These are phyloP conservation scores for Salix viminalis DNA, from an alignment of 345 rosid species.

Conservation along the genomic window DNA sequence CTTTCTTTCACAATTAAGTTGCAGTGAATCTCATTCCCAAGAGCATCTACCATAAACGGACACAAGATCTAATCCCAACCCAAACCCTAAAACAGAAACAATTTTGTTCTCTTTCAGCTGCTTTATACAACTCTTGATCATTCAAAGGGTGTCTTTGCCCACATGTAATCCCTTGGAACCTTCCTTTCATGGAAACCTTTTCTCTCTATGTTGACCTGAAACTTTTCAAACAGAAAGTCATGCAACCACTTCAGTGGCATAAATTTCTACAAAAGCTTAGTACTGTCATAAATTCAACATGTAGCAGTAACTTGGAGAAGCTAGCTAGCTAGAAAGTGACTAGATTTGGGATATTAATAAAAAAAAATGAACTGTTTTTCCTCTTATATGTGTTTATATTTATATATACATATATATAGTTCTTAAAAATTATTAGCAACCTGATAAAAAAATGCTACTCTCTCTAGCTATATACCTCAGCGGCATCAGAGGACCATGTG, in stretches of 20 bases:
- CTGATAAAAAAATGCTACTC: neutral
- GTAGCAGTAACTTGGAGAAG: conserved; percentile 1
- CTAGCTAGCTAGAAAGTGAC: neutral
- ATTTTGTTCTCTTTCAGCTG: conserved; percentile 1
- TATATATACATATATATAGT: too few species aligned
- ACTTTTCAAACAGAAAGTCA: conserved; percentile 26
- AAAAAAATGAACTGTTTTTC: neutral
- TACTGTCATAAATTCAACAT: neutral
- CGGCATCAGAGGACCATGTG: conserved; percentile 6
- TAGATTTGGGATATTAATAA: neutral
- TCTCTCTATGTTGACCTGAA: conserved; percentile 61
- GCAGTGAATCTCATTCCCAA: conserved; percentile 32
- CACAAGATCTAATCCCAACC: conserved; percentile 14
- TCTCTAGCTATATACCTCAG: conserved; percentile 5
- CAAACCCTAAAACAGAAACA: conserved; percentile 17
- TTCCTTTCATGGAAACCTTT: conserved; percentile 64
- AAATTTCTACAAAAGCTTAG: conserved; percentile 19
- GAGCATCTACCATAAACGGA: conserved; percentile 32
- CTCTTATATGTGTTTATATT: neutral
- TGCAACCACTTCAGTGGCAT: conserved; percentile 30
- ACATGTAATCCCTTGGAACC: conserved; percentile 63
- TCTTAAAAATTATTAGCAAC: neutral
- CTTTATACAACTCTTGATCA: conserved; percentile 9
- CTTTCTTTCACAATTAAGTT: conserved; percentile 8
- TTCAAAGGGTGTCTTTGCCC: conserved; percentile 59